Percentiles rank a stretch among this genome's conserved stretches.
Conservation (phyloP, 495 filamentous ascomycete genomes). For the Podospora pseudoanserina region DNA sequence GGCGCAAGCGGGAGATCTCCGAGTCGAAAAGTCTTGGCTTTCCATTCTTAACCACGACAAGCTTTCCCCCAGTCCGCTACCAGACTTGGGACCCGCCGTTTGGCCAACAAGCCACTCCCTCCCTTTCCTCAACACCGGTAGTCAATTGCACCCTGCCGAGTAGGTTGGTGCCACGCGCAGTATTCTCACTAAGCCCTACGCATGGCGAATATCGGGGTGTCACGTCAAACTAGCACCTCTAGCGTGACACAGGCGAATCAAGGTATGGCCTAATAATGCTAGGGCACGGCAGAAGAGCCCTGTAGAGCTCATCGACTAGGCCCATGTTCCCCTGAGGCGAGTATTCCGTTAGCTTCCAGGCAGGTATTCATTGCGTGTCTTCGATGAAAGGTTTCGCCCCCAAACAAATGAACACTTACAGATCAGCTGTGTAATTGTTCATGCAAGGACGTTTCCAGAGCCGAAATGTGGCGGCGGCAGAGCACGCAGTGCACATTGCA, state of each 20-base stretch:
- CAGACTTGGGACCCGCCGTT: not conserved
- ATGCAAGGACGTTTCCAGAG: not conserved
- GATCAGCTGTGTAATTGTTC: not conserved
- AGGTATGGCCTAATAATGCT: not conserved
- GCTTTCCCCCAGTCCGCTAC: not conserved
- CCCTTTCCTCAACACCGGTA: not conserved
- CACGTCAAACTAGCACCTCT: not conserved
- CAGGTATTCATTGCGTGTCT: not conserved
- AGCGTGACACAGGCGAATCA: not conserved
- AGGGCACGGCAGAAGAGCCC: not conserved
- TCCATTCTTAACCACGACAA: not conserved
- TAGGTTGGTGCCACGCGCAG: not conserved
- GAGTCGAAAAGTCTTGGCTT: slow-evolving; percentile 1
- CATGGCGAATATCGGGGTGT: not conserved
- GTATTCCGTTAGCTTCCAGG: not conserved
- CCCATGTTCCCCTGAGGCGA: too few relatives aligned
- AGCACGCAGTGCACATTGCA: not conserved
- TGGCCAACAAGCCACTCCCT: not conserved
- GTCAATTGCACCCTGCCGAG: not conserved
- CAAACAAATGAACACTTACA: too few relatives aligned
- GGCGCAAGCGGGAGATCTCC: slow-evolving; percentile 7
- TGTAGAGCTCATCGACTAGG: not conserved
- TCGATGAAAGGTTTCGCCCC: too few relatives aligned
- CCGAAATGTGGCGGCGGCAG: not conserved
- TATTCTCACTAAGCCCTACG: not conserved